Conservation (phyloP, 257 asterid genomes). For the Agastache rugosa region DNA sequence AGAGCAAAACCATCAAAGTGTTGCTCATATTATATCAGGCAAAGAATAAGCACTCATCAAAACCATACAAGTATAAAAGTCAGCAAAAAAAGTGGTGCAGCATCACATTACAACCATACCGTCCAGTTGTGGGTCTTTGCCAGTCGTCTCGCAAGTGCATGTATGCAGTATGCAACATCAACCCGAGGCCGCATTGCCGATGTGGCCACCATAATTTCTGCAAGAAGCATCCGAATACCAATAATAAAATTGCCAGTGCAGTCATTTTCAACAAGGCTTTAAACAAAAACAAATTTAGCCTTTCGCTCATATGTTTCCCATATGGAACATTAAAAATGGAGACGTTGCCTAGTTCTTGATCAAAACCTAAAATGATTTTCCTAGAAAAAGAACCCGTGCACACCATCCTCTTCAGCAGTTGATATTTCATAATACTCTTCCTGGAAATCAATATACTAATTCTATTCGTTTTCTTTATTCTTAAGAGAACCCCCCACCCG, state of each 20-base stretch:
- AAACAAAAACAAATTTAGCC: conserved; percentile 21
- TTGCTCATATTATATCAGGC: conserved; percentile 7
- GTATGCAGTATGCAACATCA: conserved; percentile 96
- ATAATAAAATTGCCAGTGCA: conserved; percentile 25
- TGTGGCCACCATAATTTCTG: conserved; percentile 87
- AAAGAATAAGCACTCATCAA: not conserved
- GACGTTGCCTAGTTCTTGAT: conserved; percentile 1
- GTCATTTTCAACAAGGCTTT: conserved; percentile 24
- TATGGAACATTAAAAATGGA: conserved; percentile 27
- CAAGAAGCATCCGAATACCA: conserved; percentile 49
- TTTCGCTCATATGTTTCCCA: conserved; percentile 18
- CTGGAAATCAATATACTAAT: not conserved
- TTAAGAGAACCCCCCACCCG: too few relatives aligned
- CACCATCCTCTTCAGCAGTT: too few relatives aligned
- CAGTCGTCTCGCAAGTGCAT: conserved; percentile 86
- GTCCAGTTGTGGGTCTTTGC: conserved; percentile 97
- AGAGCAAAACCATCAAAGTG: not conserved
- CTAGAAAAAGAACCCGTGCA: not conserved
- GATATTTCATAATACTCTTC: too few relatives aligned
- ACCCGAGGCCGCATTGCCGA: conserved; percentile 83
- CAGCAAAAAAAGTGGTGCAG: too few relatives aligned
- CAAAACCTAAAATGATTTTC: not conserved
- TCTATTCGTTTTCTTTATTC: too few relatives aligned
- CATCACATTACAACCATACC: too few relatives aligned
- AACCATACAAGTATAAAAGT: not conserved